Evolutionary conservation across 768 basidiomycete genomes (phyloP).

Genomic region (Russula sp.): DNA sequence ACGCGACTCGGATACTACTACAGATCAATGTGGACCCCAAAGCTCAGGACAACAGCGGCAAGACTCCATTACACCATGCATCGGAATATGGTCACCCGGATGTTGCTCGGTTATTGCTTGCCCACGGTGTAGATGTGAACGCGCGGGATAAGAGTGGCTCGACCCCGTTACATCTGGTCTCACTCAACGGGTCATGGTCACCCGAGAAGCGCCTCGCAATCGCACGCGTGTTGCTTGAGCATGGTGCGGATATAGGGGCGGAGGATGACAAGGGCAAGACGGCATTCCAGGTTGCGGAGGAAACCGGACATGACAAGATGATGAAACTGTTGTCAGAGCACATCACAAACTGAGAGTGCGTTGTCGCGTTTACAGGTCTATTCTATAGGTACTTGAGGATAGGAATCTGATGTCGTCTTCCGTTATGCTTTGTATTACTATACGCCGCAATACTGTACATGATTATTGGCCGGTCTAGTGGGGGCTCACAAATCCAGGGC

Average conservation of each 20-base stretch:
- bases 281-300: neutral
- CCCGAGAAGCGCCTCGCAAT: neutral
- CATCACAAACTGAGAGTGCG: neutral
- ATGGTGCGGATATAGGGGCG: neutral
- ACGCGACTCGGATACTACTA: neutral
- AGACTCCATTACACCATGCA: neutral
- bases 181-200: too few relatives aligned
- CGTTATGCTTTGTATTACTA: slow-evolving; percentile 33
- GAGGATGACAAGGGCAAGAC: neutral
- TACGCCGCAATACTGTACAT: slow-evolving; percentile 42
- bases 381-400: slow-evolving; percentile 26
- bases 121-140: neutral
- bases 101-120: neutral
- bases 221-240: neutral
- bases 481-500: too few relatives aligned
- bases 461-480: too few relatives aligned
- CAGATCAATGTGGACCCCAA: neutral
- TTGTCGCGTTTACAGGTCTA: neutral
- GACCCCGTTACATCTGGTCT: neutral
- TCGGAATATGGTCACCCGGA: neutral
- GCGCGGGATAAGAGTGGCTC: neutral
- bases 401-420: slow-evolving; percentile 25
- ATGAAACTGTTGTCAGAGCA: neutral
- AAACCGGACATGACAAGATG: neutral
- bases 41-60: slow-evolving; percentile 24